phyloP scores from a whole-genome alignment of 1,139 yeast genomes.

The Meyerozyma guilliermondii region DNA sequence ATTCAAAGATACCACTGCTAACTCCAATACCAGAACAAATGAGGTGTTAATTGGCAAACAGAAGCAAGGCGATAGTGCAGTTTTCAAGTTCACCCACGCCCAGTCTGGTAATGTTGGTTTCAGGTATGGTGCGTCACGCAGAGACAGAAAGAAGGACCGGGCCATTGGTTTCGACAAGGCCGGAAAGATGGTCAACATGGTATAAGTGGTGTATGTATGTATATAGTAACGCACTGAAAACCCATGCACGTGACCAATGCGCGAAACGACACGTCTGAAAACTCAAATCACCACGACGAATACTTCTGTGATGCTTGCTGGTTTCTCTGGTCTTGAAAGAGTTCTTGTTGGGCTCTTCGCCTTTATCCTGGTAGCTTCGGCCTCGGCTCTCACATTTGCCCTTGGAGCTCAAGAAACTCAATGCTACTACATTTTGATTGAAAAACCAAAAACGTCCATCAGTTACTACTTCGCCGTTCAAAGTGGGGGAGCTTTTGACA shows the following conservation, averaged over 20 bases:
- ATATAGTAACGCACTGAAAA: not conserved
- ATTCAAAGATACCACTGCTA: constrained; percentile 38
- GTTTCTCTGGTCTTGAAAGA: not conserved
- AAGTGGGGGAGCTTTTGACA: constrained; percentile 82
- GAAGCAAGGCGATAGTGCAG: constrained; percentile 53
- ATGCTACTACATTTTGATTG: constrained; percentile 76
- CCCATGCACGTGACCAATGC: not conserved
- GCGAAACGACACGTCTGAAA: constrained; percentile 3
- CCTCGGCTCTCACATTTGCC: constrained; percentile 69
- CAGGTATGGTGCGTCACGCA: constrained; percentile 87
- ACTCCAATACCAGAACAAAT: constrained; percentile 17
- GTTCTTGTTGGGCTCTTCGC: constrained; percentile 14
- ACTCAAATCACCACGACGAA: not conserved
- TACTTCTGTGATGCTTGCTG: not conserved
- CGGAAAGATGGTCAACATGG: constrained; percentile 52
- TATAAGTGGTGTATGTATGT: not conserved
- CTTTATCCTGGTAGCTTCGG: constrained; percentile 26
- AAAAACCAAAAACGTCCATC: constrained; percentile 56
- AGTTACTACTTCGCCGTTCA: constrained; percentile 91
- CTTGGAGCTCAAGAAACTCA: constrained; percentile 74
- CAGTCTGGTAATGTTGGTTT: constrained; percentile 80
- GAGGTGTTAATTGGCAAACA: constrained; percentile 46
- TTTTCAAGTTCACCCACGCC: constrained; percentile 71
- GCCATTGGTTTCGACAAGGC: constrained; percentile 68
- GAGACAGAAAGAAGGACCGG: constrained; percentile 86